These are phyloP conservation scores for Tulasnella sp. DNA, from an alignment of 768 basidiomycete species.

Conservation along the genomic window DNA sequence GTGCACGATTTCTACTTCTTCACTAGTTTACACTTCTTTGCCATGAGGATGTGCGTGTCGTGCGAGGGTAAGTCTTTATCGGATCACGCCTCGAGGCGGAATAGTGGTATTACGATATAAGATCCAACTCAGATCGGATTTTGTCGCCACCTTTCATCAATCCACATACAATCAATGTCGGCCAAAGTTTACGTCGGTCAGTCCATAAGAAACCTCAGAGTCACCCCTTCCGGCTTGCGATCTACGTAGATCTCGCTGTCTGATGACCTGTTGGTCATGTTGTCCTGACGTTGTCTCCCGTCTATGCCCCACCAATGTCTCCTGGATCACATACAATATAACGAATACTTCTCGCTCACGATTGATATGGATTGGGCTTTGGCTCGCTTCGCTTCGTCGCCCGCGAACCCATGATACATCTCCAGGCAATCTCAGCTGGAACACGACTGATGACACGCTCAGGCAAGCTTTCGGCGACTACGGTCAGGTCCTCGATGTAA, in stretches of 20 bases:
- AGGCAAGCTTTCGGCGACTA: slow-evolving; percentile 76
- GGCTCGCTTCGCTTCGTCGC: slow-evolving; percentile 31
- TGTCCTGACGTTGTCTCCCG: slow-evolving; percentile 25
- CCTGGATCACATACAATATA: slow-evolving; percentile 23
- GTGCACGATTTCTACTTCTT: too few relatives aligned
- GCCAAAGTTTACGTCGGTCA: slow-evolving; percentile 90
- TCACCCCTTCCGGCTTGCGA: not conserved
- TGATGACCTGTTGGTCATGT: not conserved
- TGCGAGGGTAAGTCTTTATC: too few relatives aligned
- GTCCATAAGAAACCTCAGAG: slow-evolving; percentile 32
- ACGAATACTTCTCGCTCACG: not conserved
- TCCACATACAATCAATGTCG: slow-evolving; percentile 41
- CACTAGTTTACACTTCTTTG: too few relatives aligned
- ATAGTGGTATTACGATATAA: too few relatives aligned
- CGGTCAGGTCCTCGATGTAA: slow-evolving; percentile 86
- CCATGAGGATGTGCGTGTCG: too few relatives aligned
- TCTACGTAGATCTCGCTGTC: not conserved
- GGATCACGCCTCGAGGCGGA: too few relatives aligned
- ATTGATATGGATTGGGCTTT: slow-evolving; percentile 36
- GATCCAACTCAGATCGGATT: not conserved
- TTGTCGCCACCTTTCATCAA: not conserved
- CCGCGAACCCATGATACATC: slow-evolving; percentile 33
- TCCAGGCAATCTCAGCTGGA: slow-evolving; percentile 90
- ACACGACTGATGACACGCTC: slow-evolving; percentile 87
- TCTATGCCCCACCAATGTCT: slow-evolving; percentile 40